Conservation (phyloP, 306 rosid genomes). For the Betula pendula region DNA sequence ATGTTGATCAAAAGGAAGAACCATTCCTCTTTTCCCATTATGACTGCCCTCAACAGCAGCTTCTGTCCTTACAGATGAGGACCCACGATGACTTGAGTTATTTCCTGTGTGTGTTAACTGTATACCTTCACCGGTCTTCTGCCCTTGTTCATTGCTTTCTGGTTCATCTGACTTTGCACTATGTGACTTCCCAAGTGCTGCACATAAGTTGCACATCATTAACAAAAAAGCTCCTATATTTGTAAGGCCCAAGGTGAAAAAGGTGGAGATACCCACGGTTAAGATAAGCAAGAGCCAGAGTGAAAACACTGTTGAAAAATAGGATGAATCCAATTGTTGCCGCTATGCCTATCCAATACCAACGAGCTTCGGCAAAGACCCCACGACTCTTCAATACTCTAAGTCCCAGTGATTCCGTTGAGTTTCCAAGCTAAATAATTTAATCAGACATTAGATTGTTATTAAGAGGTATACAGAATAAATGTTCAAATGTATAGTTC, state of each 20-base stretch:
- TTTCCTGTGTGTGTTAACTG: background rate
- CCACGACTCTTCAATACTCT: slow-evolving; percentile 33
- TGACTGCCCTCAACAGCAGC: background rate
- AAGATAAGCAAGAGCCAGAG: slow-evolving; percentile 29
- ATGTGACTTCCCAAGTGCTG: slow-evolving; percentile 29
- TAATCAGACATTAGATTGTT: background rate
- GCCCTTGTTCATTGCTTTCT: slow-evolving; percentile 2
- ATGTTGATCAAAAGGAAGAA: slow-evolving; percentile 56
- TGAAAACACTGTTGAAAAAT: slow-evolving; percentile 32
- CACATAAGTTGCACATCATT: background rate
- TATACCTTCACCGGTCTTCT: background rate
- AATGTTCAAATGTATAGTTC: background rate
- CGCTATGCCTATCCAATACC: slow-evolving; percentile 51
- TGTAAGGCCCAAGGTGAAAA: background rate
- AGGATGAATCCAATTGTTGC: slow-evolving; percentile 34
- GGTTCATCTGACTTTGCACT: slow-evolving; percentile 20
- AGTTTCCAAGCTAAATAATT: slow-evolving; percentile 6
- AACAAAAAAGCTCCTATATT: background rate
- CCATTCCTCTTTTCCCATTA: slow-evolving; percentile 39
- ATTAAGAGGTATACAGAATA: background rate
- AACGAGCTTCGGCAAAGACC: slow-evolving; percentile 35
- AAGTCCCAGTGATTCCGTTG: slow-evolving; percentile 35
- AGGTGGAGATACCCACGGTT: slow-evolving; percentile 34
- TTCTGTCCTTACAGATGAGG: background rate
- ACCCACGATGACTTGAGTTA: background rate